These are phyloP conservation scores for Ophidiomyces ophidiicola DNA, from an alignment of 2,329 filamentous ascomycete genomes.

Conservation along the genomic window DNA sequence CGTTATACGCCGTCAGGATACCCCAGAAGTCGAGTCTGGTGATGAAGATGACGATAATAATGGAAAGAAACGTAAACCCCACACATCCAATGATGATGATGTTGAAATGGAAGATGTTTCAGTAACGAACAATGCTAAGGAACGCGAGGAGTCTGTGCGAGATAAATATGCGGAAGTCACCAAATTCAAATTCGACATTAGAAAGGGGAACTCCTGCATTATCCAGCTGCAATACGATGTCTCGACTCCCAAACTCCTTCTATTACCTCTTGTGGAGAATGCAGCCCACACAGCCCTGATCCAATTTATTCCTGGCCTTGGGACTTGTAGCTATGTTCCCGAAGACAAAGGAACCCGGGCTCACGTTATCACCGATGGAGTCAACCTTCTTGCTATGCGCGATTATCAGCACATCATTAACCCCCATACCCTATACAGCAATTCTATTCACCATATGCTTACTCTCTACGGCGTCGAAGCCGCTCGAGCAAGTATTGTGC, in stretches of 20 bases:
- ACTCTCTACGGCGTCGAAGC: conserved; percentile 86
- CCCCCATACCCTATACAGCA: conserved; percentile 75
- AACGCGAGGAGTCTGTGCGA: conserved; percentile 54
- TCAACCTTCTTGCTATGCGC: conserved; percentile 85
- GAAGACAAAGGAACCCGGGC: conserved; percentile 39
- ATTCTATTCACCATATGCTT: conserved; percentile 81
- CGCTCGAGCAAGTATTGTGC: conserved; percentile 72
- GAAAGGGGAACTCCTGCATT: conserved; percentile 59
- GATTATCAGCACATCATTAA: conserved; percentile 75
- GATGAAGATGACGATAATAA: conserved; percentile 37
- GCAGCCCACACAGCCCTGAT: conserved; percentile 69
- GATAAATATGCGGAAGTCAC: conserved; percentile 54
- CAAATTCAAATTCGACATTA: conserved; percentile 67
- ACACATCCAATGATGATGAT: conserved; percentile 25
- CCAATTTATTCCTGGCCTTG: conserved; percentile 70
- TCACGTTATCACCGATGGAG: conserved; percentile 63
- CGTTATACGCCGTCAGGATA: conserved; percentile 53
- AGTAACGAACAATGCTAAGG: conserved; percentile 34
- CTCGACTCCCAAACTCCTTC: conserved; percentile 74
- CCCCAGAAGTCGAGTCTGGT: conserved; percentile 43
- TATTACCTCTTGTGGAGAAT: conserved; percentile 79
- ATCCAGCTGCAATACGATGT: conserved; percentile 74
- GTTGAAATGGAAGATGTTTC: conserved; percentile 26
- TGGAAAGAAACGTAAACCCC: not conserved
- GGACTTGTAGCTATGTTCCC: conserved; percentile 57